phyloP scores from a whole-genome alignment of 2,329 filamentous ascomycete genomes.

The Monosporascus sp. region DNA sequence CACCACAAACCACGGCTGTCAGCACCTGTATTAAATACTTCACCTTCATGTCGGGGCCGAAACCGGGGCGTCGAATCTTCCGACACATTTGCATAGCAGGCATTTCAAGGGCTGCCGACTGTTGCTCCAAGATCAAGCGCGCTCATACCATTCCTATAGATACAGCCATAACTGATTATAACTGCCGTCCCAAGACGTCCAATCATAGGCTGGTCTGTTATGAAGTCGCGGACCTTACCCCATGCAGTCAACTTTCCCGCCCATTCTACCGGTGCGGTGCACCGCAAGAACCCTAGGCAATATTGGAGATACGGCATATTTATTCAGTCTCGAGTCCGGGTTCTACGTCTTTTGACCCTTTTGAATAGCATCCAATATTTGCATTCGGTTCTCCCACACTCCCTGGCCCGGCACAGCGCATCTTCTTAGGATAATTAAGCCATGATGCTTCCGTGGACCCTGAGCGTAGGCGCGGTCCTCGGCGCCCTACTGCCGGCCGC shows the following conservation, averaged over 20 bases:
- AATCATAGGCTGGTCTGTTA: neutral
- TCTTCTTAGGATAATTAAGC: neutral
- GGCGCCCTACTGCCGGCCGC: constrained; percentile 7
- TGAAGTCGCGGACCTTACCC: neutral
- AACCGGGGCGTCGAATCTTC: no score
- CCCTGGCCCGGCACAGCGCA: neutral
- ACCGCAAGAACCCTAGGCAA: neutral
- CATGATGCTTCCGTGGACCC: neutral
- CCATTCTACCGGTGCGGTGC: neutral
- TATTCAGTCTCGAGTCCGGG: neutral
- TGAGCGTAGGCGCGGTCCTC: neutral
- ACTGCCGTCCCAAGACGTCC: neutral
- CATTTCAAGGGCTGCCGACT: no score
- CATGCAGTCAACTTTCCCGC: neutral
- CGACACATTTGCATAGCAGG: no score
- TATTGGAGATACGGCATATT: neutral
- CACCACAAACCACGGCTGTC: no score
- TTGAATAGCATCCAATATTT: no score
- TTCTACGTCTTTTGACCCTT: neutral
- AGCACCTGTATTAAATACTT: no score
- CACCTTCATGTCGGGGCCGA: no score
- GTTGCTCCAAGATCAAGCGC: no score
- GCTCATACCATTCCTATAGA: no score
- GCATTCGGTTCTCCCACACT: neutral
- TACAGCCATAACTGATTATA: no score